Conservation (phyloP, 2,329 filamentous ascomycete species). For the Apiospora sp. region DNA sequence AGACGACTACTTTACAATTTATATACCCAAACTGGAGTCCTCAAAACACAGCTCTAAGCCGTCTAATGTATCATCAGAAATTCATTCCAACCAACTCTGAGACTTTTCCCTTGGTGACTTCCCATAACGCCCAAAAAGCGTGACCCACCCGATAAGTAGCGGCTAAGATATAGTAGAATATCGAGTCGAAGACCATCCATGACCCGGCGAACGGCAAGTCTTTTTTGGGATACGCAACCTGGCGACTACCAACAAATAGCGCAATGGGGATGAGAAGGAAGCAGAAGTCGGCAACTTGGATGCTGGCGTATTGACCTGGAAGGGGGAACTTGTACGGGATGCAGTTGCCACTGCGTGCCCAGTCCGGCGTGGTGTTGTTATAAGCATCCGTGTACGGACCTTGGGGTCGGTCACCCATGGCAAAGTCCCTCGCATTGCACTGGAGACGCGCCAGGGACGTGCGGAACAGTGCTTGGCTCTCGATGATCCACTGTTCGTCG, state of each 20-base stretch:
- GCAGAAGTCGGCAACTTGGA: neutral
- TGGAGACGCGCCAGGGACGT: conserved; percentile 22
- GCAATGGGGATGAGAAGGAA: neutral
- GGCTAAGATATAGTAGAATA: neutral
- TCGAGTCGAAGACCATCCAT: neutral
- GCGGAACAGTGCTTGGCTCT: conserved; percentile 22
- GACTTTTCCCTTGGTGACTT: no score
- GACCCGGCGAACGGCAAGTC: neutral
- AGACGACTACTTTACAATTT: no score
- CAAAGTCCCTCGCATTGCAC: conserved; percentile 17
- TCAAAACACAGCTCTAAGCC: no score
- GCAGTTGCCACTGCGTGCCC: neutral
- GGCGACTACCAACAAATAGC: neutral
- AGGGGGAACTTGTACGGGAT: neutral
- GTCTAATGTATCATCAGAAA: no score
- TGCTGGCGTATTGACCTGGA: neutral
- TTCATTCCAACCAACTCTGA: no score
- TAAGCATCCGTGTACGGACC: neutral
- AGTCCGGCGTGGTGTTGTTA: neutral
- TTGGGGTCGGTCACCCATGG: neutral
- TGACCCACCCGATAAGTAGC: neutral
- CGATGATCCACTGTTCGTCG: conserved; percentile 24
- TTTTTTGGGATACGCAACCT: neutral
- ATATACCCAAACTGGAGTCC: no score
- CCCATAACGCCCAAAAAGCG: neutral